Percentiles rank a stretch among this genome's conserved stretches.
Evolutionary conservation across 441 rosid genomes (phyloP).

Genomic region (Metrosideros polymorpha): DNA sequence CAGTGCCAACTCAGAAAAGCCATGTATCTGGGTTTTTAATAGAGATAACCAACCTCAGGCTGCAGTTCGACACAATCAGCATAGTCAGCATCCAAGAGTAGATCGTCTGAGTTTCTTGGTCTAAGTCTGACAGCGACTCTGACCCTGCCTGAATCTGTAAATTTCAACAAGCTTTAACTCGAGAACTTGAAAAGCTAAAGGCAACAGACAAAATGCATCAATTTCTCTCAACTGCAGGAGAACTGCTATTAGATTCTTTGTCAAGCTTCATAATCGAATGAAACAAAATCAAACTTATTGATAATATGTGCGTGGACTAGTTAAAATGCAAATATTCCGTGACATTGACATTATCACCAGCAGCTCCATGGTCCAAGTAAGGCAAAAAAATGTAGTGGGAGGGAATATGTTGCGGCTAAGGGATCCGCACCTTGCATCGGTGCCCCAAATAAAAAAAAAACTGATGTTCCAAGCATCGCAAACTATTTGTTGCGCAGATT

Average conservation of each 20-base stretch:
- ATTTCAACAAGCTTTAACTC: not conserved
- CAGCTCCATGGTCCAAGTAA: not conserved
- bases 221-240: not conserved
- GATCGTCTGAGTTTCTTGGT: conserved; percentile 70
- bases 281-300: not conserved
- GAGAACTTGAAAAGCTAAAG: not conserved
- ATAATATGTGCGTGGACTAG: not conserved
- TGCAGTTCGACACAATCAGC: conserved; percentile 77
- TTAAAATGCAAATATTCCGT: not conserved
- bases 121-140: conserved; percentile 84
- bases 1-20: not conserved
- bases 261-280: not conserved
- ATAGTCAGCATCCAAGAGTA: conserved; percentile 68
- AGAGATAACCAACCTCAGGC: conserved; percentile 50
- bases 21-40: not conserved
- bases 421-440: not conserved
- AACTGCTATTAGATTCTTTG: not conserved
- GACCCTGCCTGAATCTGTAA: conserved; percentile 70
- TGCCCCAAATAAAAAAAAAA: not conserved
- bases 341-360: not conserved
- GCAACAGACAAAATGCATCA: not conserved
- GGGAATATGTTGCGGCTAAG: not conserved
- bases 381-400: not conserved
- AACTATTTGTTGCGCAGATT: not conserved
- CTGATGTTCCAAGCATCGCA: not conserved